Evolutionary conservation across 768 basidiomycete species (phyloP), one percentile per base, ranked within the genome.

Genomic region (Suillus sp.): DNA sequence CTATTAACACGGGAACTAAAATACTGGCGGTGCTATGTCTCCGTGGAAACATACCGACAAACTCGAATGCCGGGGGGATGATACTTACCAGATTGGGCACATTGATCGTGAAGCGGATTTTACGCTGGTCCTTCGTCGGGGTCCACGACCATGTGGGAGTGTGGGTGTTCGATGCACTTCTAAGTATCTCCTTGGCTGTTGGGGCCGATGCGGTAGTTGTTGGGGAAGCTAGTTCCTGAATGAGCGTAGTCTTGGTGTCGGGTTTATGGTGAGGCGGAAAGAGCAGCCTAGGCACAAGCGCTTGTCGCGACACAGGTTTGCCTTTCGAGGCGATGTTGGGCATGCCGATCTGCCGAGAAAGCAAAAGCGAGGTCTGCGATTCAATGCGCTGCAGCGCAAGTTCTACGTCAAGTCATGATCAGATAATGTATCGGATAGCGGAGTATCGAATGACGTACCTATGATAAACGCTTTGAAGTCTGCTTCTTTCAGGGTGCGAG

Each of bases 311-410:
- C 32, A 71, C 69, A 2, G 88, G 82, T 68, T 80, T 83, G n/a
- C 92, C 92, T 72, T 93, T 94, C 59, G 86, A 86, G 3, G 82
- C 75, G 59, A 94, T 91, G 73, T 93, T 94, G 6, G 92, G 92
- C 0, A 84, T 89, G 27, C 82, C 83, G 64, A 93, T 85, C 55
- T 84, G 80, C 27, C 90, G 84, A 1, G 91, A 91, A 50, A 93
- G 81, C 0, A 78, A 66, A n/a, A 91, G 70, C 4, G 79, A 69
- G 9, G 83, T 81, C 65, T 89, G 87, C 0, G 81, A 80, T 75
- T 91, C 89, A 53, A 90, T 83, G 10, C 84, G 85, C 68, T 89
- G 88, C 4, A 92, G 72, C 0, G 86, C 85, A 11, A 91, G 81
- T 74, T 92, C 90, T 92, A 30, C 38, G 40, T 48, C 13, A 53